Percentiles rank a stretch among this genome's conserved stretches.
Conservation (phyloP, 306 rosid species). For the Pyrus pyrifolia region DNA sequence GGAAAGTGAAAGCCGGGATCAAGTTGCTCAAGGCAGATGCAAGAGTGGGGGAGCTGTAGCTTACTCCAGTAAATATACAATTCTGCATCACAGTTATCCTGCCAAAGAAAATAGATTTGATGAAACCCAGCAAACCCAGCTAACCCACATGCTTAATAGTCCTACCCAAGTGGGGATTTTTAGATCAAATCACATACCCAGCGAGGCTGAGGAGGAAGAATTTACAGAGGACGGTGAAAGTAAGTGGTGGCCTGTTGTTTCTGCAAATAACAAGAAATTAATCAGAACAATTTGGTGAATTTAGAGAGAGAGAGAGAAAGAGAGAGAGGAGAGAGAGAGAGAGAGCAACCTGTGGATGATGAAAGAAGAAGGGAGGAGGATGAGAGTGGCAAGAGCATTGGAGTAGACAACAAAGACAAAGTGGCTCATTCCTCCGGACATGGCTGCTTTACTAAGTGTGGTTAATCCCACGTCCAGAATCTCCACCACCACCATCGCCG, state of each 20-base stretch:
- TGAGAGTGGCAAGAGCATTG: conserved; percentile 32
- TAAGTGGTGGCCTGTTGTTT: conserved; percentile 28
- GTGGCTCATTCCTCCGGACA: conserved; percentile 38
- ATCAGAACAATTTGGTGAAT: not conserved
- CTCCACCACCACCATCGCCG: conserved; percentile 37
- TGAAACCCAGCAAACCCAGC: not conserved
- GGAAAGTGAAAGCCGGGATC: conserved; percentile 39
- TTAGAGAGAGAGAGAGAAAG: not conserved
- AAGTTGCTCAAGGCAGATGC: conserved; percentile 37
- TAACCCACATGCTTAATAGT: not conserved
- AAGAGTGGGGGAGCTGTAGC: conserved; percentile 47
- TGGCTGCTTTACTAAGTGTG: conserved; percentile 39
- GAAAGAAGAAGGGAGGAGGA: conserved; percentile 31
- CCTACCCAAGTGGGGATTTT: not conserved
- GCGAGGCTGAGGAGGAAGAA: conserved; percentile 41
- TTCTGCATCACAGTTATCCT: conserved; percentile 34
- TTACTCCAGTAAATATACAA: conserved; percentile 29
- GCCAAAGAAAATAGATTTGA: not conserved
- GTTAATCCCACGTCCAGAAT: conserved; percentile 20
- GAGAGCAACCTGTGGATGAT: conserved; percentile 24
- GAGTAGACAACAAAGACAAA: conserved; percentile 34
- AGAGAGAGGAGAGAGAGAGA: not conserved
- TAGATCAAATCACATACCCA: conserved; percentile 21
- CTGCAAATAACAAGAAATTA: conserved; percentile 18
- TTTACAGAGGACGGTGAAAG: conserved; percentile 28